Percentiles rank a stretch among this genome's conserved stretches.
Conservation (phyloP, 2,329 filamentous ascomycete species). For the Trichoderma brevicompactum region DNA sequence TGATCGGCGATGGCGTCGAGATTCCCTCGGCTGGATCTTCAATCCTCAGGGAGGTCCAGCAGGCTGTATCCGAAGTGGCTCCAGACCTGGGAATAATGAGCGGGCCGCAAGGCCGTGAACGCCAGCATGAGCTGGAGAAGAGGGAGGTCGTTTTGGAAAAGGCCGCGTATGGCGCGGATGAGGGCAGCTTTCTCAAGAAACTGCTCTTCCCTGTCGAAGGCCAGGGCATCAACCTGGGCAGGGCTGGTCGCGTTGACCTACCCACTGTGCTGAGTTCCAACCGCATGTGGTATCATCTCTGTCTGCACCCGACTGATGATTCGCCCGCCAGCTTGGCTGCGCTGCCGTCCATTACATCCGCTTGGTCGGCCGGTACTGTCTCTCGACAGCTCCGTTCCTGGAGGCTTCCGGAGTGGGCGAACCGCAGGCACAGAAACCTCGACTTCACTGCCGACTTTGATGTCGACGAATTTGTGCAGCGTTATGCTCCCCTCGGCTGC, state of each 20-base stretch:
- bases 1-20: slow-evolving; percentile 94
- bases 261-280: slow-evolving; percentile 76
- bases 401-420: slow-evolving; percentile 95
- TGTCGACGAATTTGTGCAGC: slow-evolving; percentile 83
- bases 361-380: slow-evolving; percentile 91
- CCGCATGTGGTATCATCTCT: slow-evolving; percentile 93
- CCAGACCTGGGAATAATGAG: slow-evolving; percentile 78
- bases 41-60: slow-evolving; percentile 84
- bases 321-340: slow-evolving; percentile 74
- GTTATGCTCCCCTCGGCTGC: slow-evolving; percentile 84
- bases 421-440: slow-evolving; percentile 84
- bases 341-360: slow-evolving; percentile 71
- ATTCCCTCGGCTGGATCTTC: slow-evolving; percentile 75
- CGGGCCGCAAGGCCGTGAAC: slow-evolving; percentile 69
- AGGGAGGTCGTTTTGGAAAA: slow-evolving; percentile 85
- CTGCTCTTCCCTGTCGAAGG: slow-evolving; percentile 78
- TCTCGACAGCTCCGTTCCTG: slow-evolving; percentile 92
- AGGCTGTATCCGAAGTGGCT: slow-evolving; percentile 75
- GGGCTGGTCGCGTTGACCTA: slow-evolving; percentile 78
- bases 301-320: slow-evolving; percentile 89
- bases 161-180: slow-evolving; percentile 78
- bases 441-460: slow-evolving; percentile 98
- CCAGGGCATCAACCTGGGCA: slow-evolving; percentile 80
- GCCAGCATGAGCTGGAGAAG: slow-evolving; percentile 79
- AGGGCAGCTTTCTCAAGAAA: slow-evolving; percentile 80